phyloP scores from a whole-genome alignment of 192 early-diverging fungal species.

The Lobosporangium transversale region DNA sequence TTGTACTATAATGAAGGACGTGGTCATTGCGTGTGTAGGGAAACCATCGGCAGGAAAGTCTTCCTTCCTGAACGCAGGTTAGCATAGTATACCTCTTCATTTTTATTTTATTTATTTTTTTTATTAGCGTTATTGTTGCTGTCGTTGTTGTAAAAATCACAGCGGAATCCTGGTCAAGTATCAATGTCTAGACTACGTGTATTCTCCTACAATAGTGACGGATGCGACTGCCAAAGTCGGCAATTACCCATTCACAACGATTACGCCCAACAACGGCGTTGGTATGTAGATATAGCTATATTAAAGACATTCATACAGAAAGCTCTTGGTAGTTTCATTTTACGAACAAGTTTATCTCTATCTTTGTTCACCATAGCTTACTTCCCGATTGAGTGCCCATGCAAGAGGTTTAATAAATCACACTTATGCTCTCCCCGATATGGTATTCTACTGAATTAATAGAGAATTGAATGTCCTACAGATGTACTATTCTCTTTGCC shows the following conservation, averaged over 20 bases:
- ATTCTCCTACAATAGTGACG: constrained; percentile 56
- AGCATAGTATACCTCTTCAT: neutral
- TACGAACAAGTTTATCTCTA: no score
- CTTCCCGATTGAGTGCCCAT: constrained; percentile 78
- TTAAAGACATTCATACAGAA: no score
- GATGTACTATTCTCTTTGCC: no score
- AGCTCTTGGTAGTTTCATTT: no score
- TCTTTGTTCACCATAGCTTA: no score
- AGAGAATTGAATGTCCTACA: no score
- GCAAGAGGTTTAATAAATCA: constrained; percentile 61
- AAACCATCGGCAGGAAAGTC: constrained; percentile 87
- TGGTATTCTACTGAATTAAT: constrained; percentile 56
- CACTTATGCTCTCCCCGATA: constrained; percentile 76
- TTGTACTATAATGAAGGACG: constrained; percentile 56
- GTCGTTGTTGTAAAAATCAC: no score
- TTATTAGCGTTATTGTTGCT: neutral
- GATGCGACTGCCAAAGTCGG: constrained; percentile 87
- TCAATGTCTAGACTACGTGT: no score
- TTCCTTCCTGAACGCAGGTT: constrained; percentile 81
- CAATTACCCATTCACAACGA: constrained; percentile 89
- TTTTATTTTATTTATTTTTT: neutral
- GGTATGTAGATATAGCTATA: constrained; percentile 8
- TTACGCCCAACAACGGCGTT: constrained; percentile 84
- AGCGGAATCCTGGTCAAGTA: no score
- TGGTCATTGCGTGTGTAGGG: constrained; percentile 75